Evolutionary conservation across 169 alveolate species (phyloP).

Genomic region (Cryptosporidium tyzzeri): DNA sequence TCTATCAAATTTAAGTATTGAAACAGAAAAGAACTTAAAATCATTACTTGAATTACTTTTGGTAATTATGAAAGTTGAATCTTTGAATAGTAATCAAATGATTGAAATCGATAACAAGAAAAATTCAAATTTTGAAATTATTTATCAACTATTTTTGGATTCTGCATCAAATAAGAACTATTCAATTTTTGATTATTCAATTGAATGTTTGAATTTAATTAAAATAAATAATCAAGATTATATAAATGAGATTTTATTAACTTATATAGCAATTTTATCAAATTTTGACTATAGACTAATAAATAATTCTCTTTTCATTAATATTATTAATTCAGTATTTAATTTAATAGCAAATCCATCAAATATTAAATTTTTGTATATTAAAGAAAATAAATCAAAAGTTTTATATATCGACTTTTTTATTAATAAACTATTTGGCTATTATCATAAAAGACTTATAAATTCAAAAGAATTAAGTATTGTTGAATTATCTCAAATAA

Average conservation of each 20-base stretch:
- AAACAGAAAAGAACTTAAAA: conserved; percentile 1
- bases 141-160: background rate
- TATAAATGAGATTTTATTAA: conserved; percentile 8
- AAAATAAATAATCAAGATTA: background rate
- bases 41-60: conserved; percentile 11
- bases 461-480: conserved; percentile 27
- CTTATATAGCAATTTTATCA: conserved; percentile 2
- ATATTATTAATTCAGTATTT: conserved; percentile 42
- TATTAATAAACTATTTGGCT: conserved; percentile 13
- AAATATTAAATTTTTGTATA: conserved; percentile 13
- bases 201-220: conserved; percentile 32
- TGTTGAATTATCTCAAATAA: conserved; percentile 26
- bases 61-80: conserved; percentile 31
- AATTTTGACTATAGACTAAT: background rate
- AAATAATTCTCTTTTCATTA: conserved; percentile 11
- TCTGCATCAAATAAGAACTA: conserved; percentile 1
- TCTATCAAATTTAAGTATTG: background rate
- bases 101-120: background rate
- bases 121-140: conserved; percentile 2
- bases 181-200: background rate
- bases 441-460: background rate
- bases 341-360: conserved; percentile 47
- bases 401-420: conserved; percentile 4
- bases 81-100: conserved; percentile 22
- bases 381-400: background rate